Evolutionary conservation across 805 yeast genomes (phyloP), one percentile per base, ranked within the genome.

Genomic region (Blastobotrys terrestris): DNA sequence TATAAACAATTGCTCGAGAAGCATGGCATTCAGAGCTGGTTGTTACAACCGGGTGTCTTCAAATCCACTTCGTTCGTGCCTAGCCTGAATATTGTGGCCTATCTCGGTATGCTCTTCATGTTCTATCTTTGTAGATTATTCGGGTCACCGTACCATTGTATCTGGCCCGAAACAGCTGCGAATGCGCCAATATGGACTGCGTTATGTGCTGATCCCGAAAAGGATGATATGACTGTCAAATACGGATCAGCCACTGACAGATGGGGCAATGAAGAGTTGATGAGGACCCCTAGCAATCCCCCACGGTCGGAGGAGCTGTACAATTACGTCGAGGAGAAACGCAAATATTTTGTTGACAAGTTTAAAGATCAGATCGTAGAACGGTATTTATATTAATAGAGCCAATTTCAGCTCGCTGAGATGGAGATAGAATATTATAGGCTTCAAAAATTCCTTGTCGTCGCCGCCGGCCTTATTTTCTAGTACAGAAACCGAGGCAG

Each of bases 11-110:
- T 88, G 63, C 62, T 63, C 21, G 60, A 70, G 31, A 61, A 76
- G 11, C 64, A 76, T 49, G 85, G 83, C 1, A 78, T 92, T 48
- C 74, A 72, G 48, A 90, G 86, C 63, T 90, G 87, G 69, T 71
- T 92, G 35, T 82, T 87, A 3, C 97, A 94, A 55, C 99, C 99
- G 0, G 99, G 99, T 15, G 87, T 94, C 22, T 90, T 94, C 68
- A 84, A 85, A 19, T 85, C 95, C 50, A 84, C 84, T 56, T 85
- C 95, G 2, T 89, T 87, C 61, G 82, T 79, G 67, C 79, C 82
- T 60, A 87, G 78, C 60, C 76, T 94, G 65, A 90, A 89, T 64
- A 69, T 85, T 3, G 74, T 91, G 67, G 84, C 96, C 1, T 87
- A 81, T 64, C 81, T 85, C 58, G 95, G 95, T 11, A 94, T 94